Evolutionary conservation across 1,284 basidiomycete genomes (phyloP), one percentile per base, ranked within the genome.

Genomic region (Cystobasidiaceae sp.): DNA sequence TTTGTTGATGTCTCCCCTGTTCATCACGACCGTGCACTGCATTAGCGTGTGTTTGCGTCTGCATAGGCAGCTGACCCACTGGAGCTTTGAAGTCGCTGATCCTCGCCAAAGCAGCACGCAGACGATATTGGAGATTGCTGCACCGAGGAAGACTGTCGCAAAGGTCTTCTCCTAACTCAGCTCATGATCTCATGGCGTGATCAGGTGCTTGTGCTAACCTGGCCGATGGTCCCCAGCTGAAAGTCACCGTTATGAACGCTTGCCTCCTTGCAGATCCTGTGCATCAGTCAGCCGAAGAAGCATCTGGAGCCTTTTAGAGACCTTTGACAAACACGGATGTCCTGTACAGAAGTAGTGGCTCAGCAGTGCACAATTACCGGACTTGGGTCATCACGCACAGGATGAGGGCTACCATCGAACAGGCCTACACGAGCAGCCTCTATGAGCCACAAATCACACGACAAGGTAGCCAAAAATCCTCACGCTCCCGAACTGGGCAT

Each of bases 251-350:
- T 88, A 44, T 86, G 79, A 39, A 87, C 74, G 4, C 87, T 89
- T 17, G 93, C 94, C 78, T 97, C 93, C 74, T 91, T 93, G 68
- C 96, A 86, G 39, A 97, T 80, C 5, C 88, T 89, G 52, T 32
- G 28, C 11, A 57, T 17, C 37, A 33, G 6, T 3, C 5, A 23
- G 27, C 1, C 17, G 3, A 33, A 2, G 9, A 41, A 49, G 33
- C 13, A 68, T 72, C 34, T 70, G 71, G 43, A 69, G 52, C 39
- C 74, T 69, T 58, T 75, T 73, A 56, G 33, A 34, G 61, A 64
- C 6, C n/a, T n/a, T n/a, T n/a, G n/a, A n/a, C n/a, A n/a, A n/a
- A n/a, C n/a, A n/a, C n/a, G n/a, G n/a, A n/a, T n/a, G n/a, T n/a
- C n/a, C n/a, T n/a, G 61, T 55, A 5, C 61, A 56, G 33, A 13